A percentile compares a stretch with the other conserved stretches of the same genome.
Evolutionary conservation across 352 stramenopile species (phyloP).

Genomic region (Globisporangium alternatum): DNA sequence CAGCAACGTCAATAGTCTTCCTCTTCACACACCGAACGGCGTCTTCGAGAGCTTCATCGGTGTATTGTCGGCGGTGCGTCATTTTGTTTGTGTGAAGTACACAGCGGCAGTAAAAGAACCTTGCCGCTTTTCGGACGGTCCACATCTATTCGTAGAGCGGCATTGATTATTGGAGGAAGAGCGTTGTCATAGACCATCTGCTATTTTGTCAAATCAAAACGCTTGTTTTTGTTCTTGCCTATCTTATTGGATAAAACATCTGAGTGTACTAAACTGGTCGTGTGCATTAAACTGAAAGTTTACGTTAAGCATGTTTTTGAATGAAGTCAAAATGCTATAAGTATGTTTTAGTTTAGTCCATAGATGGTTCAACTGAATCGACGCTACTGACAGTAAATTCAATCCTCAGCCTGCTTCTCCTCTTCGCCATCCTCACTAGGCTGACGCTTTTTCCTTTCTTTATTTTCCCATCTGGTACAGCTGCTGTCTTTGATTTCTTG

Average conservation of each 20-base stretch:
- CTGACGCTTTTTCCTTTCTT: too few species aligned
- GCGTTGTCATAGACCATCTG: background rate
- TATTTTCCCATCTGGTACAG: too few species aligned
- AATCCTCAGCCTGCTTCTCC: too few species aligned
- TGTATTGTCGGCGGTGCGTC: background rate
- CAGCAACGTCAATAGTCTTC: too few species aligned
- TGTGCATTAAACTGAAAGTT: background rate
- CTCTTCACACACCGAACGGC: background rate
- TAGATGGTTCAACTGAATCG: too few species aligned
- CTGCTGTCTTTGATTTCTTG: too few species aligned
- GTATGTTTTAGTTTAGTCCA: too few species aligned
- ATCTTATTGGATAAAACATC: conserved; percentile 1
- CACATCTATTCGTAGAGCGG: background rate
- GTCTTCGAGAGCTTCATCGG: background rate
- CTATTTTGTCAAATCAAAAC: background rate
- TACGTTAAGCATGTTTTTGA: too few species aligned
- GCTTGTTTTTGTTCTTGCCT: background rate
- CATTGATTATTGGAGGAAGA: conserved; percentile 2
- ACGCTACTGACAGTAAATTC: too few species aligned
- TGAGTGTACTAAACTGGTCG: conserved; percentile 3
- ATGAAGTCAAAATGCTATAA: too few species aligned
- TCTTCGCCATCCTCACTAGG: too few species aligned
- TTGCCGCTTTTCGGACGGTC: background rate
- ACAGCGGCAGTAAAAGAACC: background rate
- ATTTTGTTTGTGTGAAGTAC: background rate